These are phyloP conservation scores for Boletellus ananiceps DNA, from an alignment of 768 basidiomycete genomes.

Conservation along the genomic window DNA sequence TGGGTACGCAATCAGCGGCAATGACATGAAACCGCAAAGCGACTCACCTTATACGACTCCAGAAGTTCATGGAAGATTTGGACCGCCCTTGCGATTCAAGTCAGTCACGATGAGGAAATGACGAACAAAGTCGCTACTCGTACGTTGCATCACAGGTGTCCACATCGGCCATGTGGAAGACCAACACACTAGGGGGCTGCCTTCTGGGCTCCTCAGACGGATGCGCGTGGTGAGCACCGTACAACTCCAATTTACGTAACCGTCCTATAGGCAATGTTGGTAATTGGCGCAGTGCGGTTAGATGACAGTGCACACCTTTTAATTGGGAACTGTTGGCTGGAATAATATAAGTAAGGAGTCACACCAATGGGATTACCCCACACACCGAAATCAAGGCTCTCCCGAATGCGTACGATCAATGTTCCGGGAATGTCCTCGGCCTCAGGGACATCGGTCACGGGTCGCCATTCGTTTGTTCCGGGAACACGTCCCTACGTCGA, in stretches of 20 bases:
- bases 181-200: slow-evolving; percentile 67
- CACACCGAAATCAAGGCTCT: slow-evolving; percentile 87
- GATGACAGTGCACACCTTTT: slow-evolving; percentile 48
- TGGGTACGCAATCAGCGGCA: background rate
- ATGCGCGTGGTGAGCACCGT: slow-evolving; percentile 74
- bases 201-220: slow-evolving; percentile 85
- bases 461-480: slow-evolving; percentile 85
- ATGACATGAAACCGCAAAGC: background rate
- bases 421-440: slow-evolving; percentile 78
- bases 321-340: slow-evolving; percentile 92
- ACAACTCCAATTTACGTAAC: slow-evolving; percentile 80
- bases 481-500: slow-evolving; percentile 71
- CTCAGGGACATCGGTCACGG: slow-evolving; percentile 83
- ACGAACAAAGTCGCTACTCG: slow-evolving; percentile 26
- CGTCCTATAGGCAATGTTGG: slow-evolving; percentile 47
- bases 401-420: slow-evolving; percentile 84
- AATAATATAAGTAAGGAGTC: slow-evolving; percentile 1
- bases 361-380: background rate
- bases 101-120: slow-evolving; percentile 3
- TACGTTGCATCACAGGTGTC: slow-evolving; percentile 89
- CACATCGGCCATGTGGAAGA: slow-evolving; percentile 93
- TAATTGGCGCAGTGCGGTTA: background rate
- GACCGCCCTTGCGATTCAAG: slow-evolving; percentile 50
- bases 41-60: slow-evolving; percentile 66
- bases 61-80: slow-evolving; percentile 80